phyloP scores from a whole-genome alignment of 768 basidiomycete species.

The Cantharellus anzutake region DNA sequence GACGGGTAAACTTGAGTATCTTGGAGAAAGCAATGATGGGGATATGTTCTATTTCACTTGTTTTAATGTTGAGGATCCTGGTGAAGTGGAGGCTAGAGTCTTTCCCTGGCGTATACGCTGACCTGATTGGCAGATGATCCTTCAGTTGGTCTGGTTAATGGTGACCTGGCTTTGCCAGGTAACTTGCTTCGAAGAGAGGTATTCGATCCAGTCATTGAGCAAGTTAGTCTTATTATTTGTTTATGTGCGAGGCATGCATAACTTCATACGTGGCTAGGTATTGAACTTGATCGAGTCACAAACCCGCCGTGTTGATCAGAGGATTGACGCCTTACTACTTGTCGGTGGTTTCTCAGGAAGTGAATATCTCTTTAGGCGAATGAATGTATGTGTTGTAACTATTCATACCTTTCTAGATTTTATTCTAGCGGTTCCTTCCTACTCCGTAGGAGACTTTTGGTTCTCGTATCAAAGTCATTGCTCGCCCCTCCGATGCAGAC shows the following conservation, averaged over 20 bases:
- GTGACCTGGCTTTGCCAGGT: constrained; percentile 69
- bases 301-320: constrained; percentile 41
- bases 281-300: constrained; percentile 64
- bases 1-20: constrained; percentile 67
- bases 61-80: constrained; percentile 63
- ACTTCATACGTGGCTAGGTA: constrained; percentile 27
- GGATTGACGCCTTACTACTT: constrained; percentile 66
- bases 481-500: constrained; percentile 69
- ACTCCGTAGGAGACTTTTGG: constrained; percentile 40
- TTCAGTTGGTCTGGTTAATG: constrained; percentile 59
- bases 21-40: constrained; percentile 55
- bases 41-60: constrained; percentile 79
- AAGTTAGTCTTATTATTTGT: constrained; percentile 26
- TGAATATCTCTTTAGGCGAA: constrained; percentile 64
- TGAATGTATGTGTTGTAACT: constrained; percentile 33
- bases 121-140: constrained; percentile 32
- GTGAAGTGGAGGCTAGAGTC: not conserved
- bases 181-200: constrained; percentile 62
- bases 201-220: constrained; percentile 70
- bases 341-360: constrained; percentile 79
- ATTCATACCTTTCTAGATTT: not conserved
- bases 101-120: not conserved
- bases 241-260: not conserved
- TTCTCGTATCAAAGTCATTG: constrained; percentile 49
- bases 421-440: not conserved